Base-by-base conservation (phyloP, 345 rosid genomes). In the Linum lewisii region DNA sequence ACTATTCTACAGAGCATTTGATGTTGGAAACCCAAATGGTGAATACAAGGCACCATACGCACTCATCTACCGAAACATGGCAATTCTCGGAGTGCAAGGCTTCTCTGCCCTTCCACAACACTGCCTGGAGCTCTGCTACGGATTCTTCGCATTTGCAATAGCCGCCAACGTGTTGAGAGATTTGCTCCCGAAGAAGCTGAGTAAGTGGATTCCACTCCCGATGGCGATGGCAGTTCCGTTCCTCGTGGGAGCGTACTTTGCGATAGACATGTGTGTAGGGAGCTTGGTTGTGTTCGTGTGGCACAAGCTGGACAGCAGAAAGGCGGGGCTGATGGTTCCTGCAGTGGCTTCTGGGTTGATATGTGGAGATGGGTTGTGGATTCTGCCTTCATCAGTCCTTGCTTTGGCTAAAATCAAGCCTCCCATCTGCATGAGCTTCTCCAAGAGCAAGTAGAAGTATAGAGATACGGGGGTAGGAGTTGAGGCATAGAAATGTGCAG, bases 181-280 rank as follows among this genome's bases (percentile, higher is more conserved):
- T 64, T 25, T 72, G 6, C 62, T 77, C 2, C 92, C 99, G 0
- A 54, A 58, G 32, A 71, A 45, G 21, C 61, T 82, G 0, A 78
- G 88, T 53, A 84, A 85, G 64, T 93, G 86, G 79, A 56, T 85
- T 24, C 99, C 96, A 4, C 88, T 93, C 2, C 99, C 95, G 4
- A 93, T 93, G 95, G 99, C 92, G 0, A 93, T 93, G 96, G 99
- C 97, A 0, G 92, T 87, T 26, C 99, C 97, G 18, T 89, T 93
- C 80, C 78, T 90, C 15, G 96, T 93, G 0, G 92, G 99, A 13
- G 95, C 88, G 23, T 52, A 52, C 25, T 52, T 52, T 21, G 56
- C 63, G 4, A 49, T 54, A 58, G 58, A 58, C 16, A 23, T 29
- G 72, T 54, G 68, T 37, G 61, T 63, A 16, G 72, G 75, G 36